Evolutionary conservation across 164 flowering plant genomes (phyloP).

Genomic region (Chimonanthus salicifolius): DNA sequence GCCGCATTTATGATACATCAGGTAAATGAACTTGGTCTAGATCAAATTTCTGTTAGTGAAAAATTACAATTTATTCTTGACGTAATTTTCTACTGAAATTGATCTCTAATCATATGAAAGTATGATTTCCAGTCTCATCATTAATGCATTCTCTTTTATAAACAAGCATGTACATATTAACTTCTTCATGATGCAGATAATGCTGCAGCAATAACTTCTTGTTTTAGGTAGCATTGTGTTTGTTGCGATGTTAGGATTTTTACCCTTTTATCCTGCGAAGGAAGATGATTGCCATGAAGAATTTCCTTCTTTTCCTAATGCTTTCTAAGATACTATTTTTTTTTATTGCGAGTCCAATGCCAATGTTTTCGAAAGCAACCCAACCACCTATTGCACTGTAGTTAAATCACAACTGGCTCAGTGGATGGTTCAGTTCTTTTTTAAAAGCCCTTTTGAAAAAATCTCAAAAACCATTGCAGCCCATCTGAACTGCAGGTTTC

Average conservation of each 20-base stretch:
- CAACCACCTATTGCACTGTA: no score
- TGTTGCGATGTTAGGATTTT: background rate
- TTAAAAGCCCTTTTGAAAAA: no score
- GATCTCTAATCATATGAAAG: background rate
- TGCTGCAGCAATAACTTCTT: background rate
- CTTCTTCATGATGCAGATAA: background rate
- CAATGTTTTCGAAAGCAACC: no score
- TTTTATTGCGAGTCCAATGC: no score
- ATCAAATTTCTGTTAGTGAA: background rate
- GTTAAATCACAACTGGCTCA: no score
- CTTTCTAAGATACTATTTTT: no score
- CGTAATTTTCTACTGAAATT: background rate
- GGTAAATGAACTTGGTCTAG: slow-evolving; percentile 28
- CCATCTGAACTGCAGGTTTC: no score
- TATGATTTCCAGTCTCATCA: background rate
- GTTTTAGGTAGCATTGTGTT: background rate
- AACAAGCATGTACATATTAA: background rate
- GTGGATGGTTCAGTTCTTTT: no score
- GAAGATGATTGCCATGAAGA: background rate
- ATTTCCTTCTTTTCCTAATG: background rate
- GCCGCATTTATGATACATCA: slow-evolving; percentile 61
- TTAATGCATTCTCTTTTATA: background rate
- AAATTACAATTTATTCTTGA: slow-evolving; percentile 1
- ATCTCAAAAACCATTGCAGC: no score
- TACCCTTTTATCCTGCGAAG: background rate